Percentiles rank a stretch among this genome's conserved stretches.
Conservation (phyloP, 192 early-diverging fungal genomes). For the Coemansia sp. region DNA sequence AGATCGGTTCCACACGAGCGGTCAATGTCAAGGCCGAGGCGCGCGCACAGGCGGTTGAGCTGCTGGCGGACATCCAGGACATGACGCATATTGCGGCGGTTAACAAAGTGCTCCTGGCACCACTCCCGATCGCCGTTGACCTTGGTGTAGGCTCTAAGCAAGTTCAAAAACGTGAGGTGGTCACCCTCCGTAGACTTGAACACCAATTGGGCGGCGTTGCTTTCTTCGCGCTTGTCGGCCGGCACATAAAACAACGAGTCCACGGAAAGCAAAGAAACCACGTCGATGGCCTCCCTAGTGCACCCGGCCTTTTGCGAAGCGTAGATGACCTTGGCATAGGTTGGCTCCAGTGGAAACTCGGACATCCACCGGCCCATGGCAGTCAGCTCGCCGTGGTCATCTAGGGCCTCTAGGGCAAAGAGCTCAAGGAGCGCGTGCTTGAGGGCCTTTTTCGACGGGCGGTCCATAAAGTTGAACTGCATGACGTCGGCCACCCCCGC, state of each 20-base stretch:
- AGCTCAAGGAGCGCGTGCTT: slow-evolving; percentile 83
- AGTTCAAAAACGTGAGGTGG: slow-evolving; percentile 87
- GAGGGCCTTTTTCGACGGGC: slow-evolving; percentile 70
- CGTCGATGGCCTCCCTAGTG: slow-evolving; percentile 81
- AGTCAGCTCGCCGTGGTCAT: slow-evolving; percentile 76
- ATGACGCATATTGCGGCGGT: slow-evolving; percentile 76
- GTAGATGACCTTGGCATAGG: slow-evolving; percentile 83
- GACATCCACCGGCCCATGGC: slow-evolving; percentile 78
- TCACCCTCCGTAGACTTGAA: slow-evolving; percentile 88
- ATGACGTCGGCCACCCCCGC: slow-evolving; percentile 85
- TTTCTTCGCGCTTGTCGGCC: slow-evolving; percentile 82
- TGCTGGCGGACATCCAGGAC: slow-evolving; percentile 87
- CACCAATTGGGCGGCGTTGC: slow-evolving; percentile 69
- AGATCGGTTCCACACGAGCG: slow-evolving; percentile 67
- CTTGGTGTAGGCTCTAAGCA: slow-evolving; percentile 68
- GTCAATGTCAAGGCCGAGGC: slow-evolving; percentile 61
- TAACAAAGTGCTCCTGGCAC: slow-evolving; percentile 93
- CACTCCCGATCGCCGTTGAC: slow-evolving; percentile 78
- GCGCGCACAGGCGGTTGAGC: slow-evolving; percentile 70
- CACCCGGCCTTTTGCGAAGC: slow-evolving; percentile 71
- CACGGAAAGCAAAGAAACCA: slow-evolving; percentile 88
- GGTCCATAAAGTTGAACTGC: slow-evolving; percentile 93
- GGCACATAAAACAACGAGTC: slow-evolving; percentile 88
- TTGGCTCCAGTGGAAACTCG: slow-evolving; percentile 87
- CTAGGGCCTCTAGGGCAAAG: slow-evolving; percentile 81